Base-by-base conservation (phyloP, 257 asterid genomes). In the Ligustrum vulgare region DNA sequence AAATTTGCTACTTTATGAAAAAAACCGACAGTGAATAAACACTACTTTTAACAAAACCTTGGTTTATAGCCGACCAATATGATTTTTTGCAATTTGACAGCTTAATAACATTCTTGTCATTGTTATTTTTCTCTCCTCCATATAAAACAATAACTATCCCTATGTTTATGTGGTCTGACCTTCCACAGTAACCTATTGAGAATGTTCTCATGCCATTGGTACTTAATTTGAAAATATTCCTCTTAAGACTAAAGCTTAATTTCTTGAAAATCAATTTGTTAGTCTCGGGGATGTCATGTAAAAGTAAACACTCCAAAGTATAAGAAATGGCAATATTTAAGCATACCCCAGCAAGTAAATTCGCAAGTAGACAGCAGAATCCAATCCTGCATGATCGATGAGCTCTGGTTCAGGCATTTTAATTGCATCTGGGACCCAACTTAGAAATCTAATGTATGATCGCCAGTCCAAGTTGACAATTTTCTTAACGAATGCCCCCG, bases 381-480 rank as follows among this genome's bases (percentile, higher is more conserved):
- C 99, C 72, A 95, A 82, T 60, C 99, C 99, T 5, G 99, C 99
- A 69, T 95, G 99, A 49, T 93, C 98, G 68, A 95, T 93, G 41
- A 95, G 94, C 92, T 93, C 98, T 0, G 88, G 89, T 70, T 95
- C 99, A 6, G 99, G 98, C 99, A 95, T 95, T 84, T 82, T 88
- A 20, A 95, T 82, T 3, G 99, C 99, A 78, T 95, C 99, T 18
- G 98, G 98, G 75, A 95, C 90, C 99, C 99, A 95, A 82, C 91
- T 89, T 87, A 93, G 78, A 72, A 93, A 91, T 76, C 90, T 86
- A 80, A 90, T 54, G 79, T 95, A 95, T 20, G 98, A 82, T 82
- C 91, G 87, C 97, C 98, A 91, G 73, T 95, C 98, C 87, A 95
- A 76, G 82, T 95, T 95, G 62, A 95, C 97, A 81, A 89, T 80